phyloP scores from a whole-genome alignment of 1,284 basidiomycete species.

The Marasmius tenuissimus region DNA sequence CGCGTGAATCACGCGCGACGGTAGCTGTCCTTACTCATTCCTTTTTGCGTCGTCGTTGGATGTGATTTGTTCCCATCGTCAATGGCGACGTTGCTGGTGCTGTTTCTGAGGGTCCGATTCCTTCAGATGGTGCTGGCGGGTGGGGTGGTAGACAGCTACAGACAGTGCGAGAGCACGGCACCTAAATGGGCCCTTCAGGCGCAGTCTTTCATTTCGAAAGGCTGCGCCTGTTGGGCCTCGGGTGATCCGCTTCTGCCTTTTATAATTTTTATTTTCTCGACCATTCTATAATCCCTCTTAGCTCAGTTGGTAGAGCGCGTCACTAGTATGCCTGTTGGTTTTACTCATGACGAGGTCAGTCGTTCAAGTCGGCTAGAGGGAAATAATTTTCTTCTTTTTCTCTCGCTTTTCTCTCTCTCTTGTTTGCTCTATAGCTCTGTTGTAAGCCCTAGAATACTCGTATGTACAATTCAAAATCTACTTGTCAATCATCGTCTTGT shows the following conservation, averaged over 20 bases:
- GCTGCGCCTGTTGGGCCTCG: neutral
- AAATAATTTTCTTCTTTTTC: neutral
- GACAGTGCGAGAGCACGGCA: neutral
- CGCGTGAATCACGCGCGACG: neutral
- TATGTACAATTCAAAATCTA: no score
- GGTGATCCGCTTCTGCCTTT: neutral
- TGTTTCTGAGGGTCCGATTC: neutral
- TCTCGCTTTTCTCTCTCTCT: neutral
- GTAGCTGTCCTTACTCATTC: neutral
- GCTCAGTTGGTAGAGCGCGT: conserved; percentile 66
- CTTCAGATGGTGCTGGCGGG: neutral
- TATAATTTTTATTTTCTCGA: no score
- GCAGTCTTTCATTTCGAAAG: neutral
- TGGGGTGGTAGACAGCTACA: neutral
- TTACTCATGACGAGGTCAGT: neutral
- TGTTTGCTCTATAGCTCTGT: neutral
- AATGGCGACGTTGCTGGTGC: neutral
- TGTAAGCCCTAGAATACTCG: no score
- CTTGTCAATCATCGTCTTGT: no score
- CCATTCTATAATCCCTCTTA: conserved; percentile 27
- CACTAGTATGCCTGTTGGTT: conserved; percentile 41
- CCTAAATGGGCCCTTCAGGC: neutral
- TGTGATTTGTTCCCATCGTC: neutral
- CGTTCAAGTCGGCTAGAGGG: conserved; percentile 2
- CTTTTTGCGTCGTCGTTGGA: neutral